These are phyloP conservation scores for Phytophthora fragariaefolia DNA, from an alignment of 352 stramenopile genomes.

Conservation along the genomic window DNA sequence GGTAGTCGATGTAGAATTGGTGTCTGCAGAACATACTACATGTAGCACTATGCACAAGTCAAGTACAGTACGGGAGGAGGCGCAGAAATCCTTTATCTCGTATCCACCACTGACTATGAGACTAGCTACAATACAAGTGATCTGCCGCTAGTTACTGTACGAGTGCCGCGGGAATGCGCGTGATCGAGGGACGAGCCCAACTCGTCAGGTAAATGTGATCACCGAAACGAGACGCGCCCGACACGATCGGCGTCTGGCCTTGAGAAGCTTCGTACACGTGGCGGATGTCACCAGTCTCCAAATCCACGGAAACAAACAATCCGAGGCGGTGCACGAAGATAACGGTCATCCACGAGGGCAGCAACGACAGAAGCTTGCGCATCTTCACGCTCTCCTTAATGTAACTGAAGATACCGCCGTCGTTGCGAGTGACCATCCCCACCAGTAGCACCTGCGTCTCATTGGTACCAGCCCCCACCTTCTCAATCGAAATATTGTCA, in stretches of 20 bases:
- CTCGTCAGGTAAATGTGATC: conserved; percentile 66
- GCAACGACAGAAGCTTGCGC: conserved; percentile 63
- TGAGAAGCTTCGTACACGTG: conserved; percentile 57
- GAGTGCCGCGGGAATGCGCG: conserved; percentile 49
- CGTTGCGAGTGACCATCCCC: conserved; percentile 41
- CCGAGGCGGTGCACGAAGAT: conserved; percentile 42
- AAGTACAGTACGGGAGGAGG: no score
- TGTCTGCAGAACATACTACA: no score
- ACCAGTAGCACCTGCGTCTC: conserved; percentile 48
- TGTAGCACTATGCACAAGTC: no score
- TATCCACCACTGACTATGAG: neutral
- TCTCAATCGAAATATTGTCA: conserved; percentile 58
- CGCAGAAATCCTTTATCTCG: neutral
- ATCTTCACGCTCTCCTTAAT: conserved; percentile 50
- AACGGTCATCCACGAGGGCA: conserved; percentile 45
- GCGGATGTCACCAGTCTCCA: conserved; percentile 48
- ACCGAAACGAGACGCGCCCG: conserved; percentile 46
- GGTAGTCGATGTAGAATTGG: no score
- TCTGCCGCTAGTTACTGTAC: conserved; percentile 33
- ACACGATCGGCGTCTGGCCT: conserved; percentile 47
- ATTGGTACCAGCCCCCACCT: conserved; percentile 33
- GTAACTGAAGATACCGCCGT: conserved; percentile 40
- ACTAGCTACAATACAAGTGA: neutral
- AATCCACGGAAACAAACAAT: conserved; percentile 54
- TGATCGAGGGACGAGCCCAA: conserved; percentile 49